Evolutionary conservation across 169 alveolate genomes (phyloP).

Genomic region (Cystoisospora suis): DNA sequence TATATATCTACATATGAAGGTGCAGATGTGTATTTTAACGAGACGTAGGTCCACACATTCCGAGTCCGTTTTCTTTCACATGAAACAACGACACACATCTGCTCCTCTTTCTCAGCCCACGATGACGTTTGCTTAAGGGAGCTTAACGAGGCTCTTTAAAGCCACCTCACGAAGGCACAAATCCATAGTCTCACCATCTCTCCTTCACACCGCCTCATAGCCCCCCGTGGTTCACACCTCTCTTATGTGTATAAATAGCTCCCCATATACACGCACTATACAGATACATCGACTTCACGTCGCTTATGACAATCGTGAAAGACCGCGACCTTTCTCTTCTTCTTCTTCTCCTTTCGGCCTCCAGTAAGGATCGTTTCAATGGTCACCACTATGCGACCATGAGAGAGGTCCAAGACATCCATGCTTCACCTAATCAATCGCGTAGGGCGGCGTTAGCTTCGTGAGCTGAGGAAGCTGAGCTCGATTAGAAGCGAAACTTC

Average conservation of each 20-base stretch:
- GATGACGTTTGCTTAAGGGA: background rate
- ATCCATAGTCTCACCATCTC: background rate
- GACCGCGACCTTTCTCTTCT: background rate
- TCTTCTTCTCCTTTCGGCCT: background rate
- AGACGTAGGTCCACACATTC: background rate
- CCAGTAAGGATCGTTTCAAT: background rate
- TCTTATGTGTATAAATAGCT: background rate
- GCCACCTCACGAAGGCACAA: no score
- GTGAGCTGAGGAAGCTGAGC: no score
- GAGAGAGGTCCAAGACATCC: no score
- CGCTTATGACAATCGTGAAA: background rate
- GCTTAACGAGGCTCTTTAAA: no score
- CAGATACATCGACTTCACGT: background rate
- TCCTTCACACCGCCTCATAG: background rate
- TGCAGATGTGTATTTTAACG: background rate
- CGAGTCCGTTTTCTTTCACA: background rate
- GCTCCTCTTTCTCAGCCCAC: background rate
- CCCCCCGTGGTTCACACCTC: background rate
- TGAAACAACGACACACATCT: background rate
- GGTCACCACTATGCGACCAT: no score
- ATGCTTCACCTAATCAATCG: no score
- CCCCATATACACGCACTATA: background rate
- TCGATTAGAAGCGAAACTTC: no score
- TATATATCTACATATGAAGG: background rate
- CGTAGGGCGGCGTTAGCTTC: no score